Conservation (phyloP, 2,329 filamentous ascomycete species). For the Pestalotiopsis sp. region DNA sequence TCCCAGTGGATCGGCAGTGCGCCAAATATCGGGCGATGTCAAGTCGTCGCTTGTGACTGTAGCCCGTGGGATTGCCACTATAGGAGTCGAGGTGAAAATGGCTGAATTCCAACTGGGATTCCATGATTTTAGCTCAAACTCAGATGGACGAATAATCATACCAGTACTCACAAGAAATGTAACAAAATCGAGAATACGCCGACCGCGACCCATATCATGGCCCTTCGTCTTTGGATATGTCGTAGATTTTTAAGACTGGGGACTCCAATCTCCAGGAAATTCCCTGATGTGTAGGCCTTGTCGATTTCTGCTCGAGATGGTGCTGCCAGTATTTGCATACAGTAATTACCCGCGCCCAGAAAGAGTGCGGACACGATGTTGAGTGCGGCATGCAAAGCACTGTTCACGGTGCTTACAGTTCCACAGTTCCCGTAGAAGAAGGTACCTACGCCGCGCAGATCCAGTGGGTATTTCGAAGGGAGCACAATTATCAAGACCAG, state of each 20-base stretch:
- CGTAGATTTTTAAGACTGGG: conserved; percentile 11
- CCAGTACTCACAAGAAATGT: conserved; percentile 11
- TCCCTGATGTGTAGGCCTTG: background rate
- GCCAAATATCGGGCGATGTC: background rate
- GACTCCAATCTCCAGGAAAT: conserved; percentile 10
- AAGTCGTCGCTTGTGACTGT: conserved; percentile 7
- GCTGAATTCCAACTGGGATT: conserved; percentile 12
- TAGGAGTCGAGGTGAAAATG: conserved; percentile 11
- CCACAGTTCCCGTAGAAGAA: background rate
- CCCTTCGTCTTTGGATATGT: conserved; percentile 1
- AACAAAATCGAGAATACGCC: conserved; percentile 5
- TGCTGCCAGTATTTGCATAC: conserved; percentile 15
- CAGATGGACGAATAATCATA: background rate
- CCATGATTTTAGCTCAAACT: background rate
- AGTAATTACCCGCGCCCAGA: conserved; percentile 11
- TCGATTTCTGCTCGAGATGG: conserved; percentile 13
- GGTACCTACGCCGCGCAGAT: conserved; percentile 1
- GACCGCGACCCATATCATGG: conserved; percentile 4
- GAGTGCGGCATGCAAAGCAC: conserved; percentile 1
- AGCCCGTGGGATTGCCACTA: conserved; percentile 8
- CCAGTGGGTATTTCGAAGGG: background rate
- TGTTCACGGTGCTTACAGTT: background rate
- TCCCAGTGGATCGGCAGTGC: background rate
- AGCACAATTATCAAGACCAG: background rate
- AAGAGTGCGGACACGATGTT: conserved; percentile 11